Evolutionary conservation across 306 rosid species (phyloP).

Genomic region (Leucaena leucocephala): DNA sequence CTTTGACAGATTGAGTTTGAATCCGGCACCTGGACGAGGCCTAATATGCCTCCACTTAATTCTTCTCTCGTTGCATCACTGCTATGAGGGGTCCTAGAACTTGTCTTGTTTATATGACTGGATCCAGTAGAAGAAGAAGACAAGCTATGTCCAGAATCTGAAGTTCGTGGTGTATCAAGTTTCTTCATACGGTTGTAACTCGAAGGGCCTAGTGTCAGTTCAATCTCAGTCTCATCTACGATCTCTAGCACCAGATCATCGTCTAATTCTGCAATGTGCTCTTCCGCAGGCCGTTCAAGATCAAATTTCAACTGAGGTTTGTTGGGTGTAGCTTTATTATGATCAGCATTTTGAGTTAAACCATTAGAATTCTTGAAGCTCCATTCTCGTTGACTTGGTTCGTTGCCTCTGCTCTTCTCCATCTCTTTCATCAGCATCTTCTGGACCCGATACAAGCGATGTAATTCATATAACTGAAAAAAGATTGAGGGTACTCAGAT

Average conservation of each 20-base stretch:
- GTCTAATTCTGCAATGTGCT: conserved; percentile 42
- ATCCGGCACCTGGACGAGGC: conserved; percentile 42
- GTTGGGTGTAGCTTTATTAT: conserved; percentile 24
- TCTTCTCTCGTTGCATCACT: conserved; percentile 35
- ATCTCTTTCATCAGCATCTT: conserved; percentile 68
- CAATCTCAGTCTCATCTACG: conserved; percentile 67
- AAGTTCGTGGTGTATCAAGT: conserved; percentile 48
- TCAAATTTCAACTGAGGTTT: conserved; percentile 44
- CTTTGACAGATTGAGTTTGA: conserved; percentile 40
- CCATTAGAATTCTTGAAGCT: conserved; percentile 39
- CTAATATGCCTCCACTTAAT: conserved; percentile 41
- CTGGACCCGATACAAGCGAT: conserved; percentile 75
- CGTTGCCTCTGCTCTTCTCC: conserved; percentile 40
- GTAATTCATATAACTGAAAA: conserved; percentile 75
- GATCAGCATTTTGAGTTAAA: conserved; percentile 41
- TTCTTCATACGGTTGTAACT: conserved; percentile 53
- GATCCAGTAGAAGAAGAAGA: conserved; percentile 77
- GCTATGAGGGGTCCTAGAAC: conserved; percentile 38
- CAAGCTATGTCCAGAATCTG: conserved; percentile 65
- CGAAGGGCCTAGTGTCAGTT: conserved; percentile 80
- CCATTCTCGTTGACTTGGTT: conserved; percentile 50
- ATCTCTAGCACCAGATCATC: conserved; percentile 45
- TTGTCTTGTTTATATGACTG: conserved; percentile 56
- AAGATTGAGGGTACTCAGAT: neutral
- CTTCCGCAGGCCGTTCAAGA: conserved; percentile 56